These are phyloP conservation scores for Jimgerdemannia lactiflua DNA, from an alignment of 192 early-diverging fungal species.

Conservation along the genomic window DNA sequence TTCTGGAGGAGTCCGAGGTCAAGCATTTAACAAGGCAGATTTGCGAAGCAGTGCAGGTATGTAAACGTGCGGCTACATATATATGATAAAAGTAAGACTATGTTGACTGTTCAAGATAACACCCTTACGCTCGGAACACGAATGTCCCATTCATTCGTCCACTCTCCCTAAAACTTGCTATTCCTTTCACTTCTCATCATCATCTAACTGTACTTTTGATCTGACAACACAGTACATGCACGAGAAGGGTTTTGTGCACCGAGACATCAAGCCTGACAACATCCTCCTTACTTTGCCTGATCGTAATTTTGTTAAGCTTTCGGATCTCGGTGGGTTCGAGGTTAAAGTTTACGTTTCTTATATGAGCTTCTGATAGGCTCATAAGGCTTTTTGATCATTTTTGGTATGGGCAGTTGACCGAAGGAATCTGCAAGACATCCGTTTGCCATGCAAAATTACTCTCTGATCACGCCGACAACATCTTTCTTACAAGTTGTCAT, in stretches of 20 bases:
- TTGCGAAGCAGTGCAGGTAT: not conserved
- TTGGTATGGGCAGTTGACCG: too few relatives aligned
- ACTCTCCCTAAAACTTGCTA: too few relatives aligned
- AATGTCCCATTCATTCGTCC: too few relatives aligned
- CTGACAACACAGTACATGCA: conserved; percentile 56
- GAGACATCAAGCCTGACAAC: conserved; percentile 89
- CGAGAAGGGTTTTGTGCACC: conserved; percentile 64
- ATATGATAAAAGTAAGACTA: too few relatives aligned
- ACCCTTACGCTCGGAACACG: too few relatives aligned
- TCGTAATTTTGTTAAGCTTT: conserved; percentile 72
- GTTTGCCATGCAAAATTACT: not conserved
- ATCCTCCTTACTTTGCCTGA: conserved; percentile 73
- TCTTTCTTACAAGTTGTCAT: not conserved
- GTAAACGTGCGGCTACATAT: not conserved
- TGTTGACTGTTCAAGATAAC: too few relatives aligned
- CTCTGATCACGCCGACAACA: not conserved
- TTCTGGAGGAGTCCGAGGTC: not conserved
- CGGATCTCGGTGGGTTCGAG: not conserved
- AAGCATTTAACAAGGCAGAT: not conserved
- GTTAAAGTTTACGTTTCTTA: not conserved
- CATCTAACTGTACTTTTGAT: not conserved
- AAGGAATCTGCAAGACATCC: too few relatives aligned
- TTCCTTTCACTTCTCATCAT: too few relatives aligned
- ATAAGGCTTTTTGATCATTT: not conserved
- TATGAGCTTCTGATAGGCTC: not conserved